Evolutionary conservation across 345 rosid genomes (phyloP).

Genomic region (Gossypium thurberi): DNA sequence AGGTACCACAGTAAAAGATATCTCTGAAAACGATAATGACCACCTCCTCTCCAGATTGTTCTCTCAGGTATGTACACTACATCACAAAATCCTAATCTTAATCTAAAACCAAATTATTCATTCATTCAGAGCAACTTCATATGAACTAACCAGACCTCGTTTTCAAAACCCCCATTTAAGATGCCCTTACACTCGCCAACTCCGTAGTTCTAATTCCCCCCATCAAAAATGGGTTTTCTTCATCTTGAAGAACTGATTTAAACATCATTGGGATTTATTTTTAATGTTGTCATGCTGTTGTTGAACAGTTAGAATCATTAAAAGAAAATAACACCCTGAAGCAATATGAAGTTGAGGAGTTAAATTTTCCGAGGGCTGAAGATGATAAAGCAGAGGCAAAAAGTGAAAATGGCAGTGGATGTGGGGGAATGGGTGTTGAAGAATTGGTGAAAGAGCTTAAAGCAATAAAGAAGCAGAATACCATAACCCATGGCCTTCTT

Average conservation of each 20-base stretch:
- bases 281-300: not conserved
- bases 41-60: slow-evolving; percentile 48
- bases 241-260: not conserved
- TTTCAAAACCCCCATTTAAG: not conserved
- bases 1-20: slow-evolving; percentile 34
- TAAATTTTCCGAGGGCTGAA: not conserved
- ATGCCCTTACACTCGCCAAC: not conserved
- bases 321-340: not conserved
- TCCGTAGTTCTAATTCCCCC: not conserved
- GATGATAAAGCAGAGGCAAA: slow-evolving; percentile 4
- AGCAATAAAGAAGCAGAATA: slow-evolving; percentile 60
- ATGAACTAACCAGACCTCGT: too few relatives aligned
- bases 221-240: not conserved
- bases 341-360: slow-evolving; percentile 11
- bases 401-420: not conserved
- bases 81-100: not conserved
- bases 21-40: slow-evolving; percentile 34
- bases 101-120: not conserved
- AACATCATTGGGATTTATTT: not conserved
- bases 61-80: slow-evolving; percentile 41
- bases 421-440: slow-evolving; percentile 19
- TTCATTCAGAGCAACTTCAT: not conserved
- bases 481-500: slow-evolving; percentile 58
- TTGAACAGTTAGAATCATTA: slow-evolving; percentile 12
- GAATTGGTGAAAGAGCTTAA: slow-evolving; percentile 57